Evolutionary conservation across 202 grass and related monocot species (phyloP).

Genomic region (Eragrostis tef): DNA sequence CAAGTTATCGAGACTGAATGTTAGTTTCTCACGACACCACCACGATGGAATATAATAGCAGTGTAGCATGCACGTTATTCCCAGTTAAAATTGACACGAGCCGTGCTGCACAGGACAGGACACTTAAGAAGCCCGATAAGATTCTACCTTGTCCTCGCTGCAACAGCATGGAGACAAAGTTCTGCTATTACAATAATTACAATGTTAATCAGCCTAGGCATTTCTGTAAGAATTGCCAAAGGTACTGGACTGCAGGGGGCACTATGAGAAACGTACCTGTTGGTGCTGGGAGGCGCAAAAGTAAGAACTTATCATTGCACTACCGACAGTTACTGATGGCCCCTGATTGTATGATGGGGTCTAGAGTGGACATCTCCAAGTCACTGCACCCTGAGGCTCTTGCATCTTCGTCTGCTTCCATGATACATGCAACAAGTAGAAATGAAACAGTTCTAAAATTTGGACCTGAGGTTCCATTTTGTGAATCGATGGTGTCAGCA

Average conservation of each 20-base stretch:
- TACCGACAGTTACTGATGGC: constrained; percentile 67
- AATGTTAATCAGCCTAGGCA: constrained; percentile 93
- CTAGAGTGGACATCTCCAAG: constrained; percentile 59
- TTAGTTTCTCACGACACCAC: not conserved
- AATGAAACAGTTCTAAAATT: constrained; percentile 79
- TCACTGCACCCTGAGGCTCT: constrained; percentile 48
- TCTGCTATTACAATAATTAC: constrained; percentile 98
- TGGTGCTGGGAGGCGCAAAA: constrained; percentile 89
- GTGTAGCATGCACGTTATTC: not conserved
- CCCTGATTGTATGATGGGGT: constrained; percentile 62
- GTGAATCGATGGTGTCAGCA: constrained; percentile 69
- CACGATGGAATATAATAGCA: not conserved
- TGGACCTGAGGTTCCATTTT: constrained; percentile 78
- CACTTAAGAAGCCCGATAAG: constrained; percentile 91
- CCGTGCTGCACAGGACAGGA: constrained; percentile 65
- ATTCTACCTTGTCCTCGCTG: constrained; percentile 89
- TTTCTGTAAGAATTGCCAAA: constrained; percentile 97
- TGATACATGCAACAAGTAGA: constrained; percentile 38
- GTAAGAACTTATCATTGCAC: constrained; percentile 68
- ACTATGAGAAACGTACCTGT: constrained; percentile 96
- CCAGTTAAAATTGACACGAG: not conserved
- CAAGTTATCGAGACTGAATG: not conserved
- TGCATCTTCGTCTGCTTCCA: constrained; percentile 32
- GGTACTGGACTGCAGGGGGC: constrained; percentile 95
- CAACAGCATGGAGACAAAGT: constrained; percentile 98